Base-by-base conservation (phyloP, 768 basidiomycete species). In the Collybia sordida region DNA sequence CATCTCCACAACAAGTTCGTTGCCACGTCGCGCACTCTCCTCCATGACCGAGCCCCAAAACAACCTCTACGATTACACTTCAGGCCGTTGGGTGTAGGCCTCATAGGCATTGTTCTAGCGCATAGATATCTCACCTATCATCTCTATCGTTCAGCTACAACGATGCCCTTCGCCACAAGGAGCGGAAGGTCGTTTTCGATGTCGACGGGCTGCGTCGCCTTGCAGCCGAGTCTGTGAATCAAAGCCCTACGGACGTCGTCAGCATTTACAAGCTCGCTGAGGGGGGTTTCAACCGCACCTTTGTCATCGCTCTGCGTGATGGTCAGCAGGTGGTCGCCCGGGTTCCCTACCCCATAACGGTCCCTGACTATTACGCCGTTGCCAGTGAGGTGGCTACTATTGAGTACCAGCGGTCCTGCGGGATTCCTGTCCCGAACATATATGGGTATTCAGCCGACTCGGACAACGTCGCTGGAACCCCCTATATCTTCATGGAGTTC, bases 311-410 rank as follows among this genome's bases (percentile, higher is more conserved):
- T 49, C 57, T 74, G 56, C 64, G 60, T 53, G 63, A 64, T 41
- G 60, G 56, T 36, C 66, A 66, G 50, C 59, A 67, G 50, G 60
- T 77, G 57, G 61, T 78, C 4, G 74, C 74, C 0, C 72, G 70
- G 18, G 64, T 76, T 43, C 76, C 76, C 31, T 73, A 70, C 55
- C 70, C 69, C 4, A 44, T 53, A 15, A 65, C 65, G 28, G 54
- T 61, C 8, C 74, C 72, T 50, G 70, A 70, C 52, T 66, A 56
- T 63, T 68, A 54, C 59, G 62, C 64, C 40, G 57, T 72, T n/a
- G 74, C 77, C 6, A 77, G 75, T 54, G 77, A 78, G 51, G 74
- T 72, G 19, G 75, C 76, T 15, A 78, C 77, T 6, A 68, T 78
- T 64, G 59, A 40, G 31, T 74, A 69, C 17, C 66, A 71, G 23